Evolutionary conservation across 75 land plant species (phyloP), one percentile per base, ranked within the genome.

Genomic region (Cupressus sempervirens): DNA sequence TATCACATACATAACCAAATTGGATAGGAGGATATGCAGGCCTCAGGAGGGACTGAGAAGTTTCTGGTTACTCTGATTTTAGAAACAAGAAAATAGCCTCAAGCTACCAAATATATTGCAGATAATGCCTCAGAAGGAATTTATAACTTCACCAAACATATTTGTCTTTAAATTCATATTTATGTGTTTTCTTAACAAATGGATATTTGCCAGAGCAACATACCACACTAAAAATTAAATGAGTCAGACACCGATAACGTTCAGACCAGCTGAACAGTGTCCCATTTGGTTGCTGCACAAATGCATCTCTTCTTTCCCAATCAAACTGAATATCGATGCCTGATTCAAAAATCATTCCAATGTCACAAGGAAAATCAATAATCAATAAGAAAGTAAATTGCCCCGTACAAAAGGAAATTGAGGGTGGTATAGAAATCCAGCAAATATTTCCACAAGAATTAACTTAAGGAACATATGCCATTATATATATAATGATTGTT

Each of bases 201-300:
- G 82, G n/a, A 20, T 62, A 53, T 36, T 65, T 30, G 62, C 16
- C n/a, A 56, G 43, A 77, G 62, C 34, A 35, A 90, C 92, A 76
- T 86, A 96, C 97, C 89, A 93, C 92, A 70, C 90, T 88, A 87
- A 92, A 88, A 29, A 95, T 86, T 80, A 96, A 82, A 52, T 92
- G 90, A n/a, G 81, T 83, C 83, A 92, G 89, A 87, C 95, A 93
- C 34, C 70, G 88, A 83, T 89, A 91, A n/a, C 96, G 93, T 86
- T 97, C 99, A 58, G 91, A 90, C 99, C 99, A 97, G 89, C 92
- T 97, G 86, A 96, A 97, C 83, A 97, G 89, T 23, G 93, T 86
- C 14, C 94, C 87, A 85, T 89, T 90, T 23, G 94, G 94, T 88
- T 95, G 98, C 74, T 92, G 86, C 54, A 90, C 85, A 89, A 97